Percentiles rank a stretch among this genome's conserved stretches.
phyloP scores from a whole-genome alignment of 2,329 filamentous ascomycete species.

The Talaromyces sp. region DNA sequence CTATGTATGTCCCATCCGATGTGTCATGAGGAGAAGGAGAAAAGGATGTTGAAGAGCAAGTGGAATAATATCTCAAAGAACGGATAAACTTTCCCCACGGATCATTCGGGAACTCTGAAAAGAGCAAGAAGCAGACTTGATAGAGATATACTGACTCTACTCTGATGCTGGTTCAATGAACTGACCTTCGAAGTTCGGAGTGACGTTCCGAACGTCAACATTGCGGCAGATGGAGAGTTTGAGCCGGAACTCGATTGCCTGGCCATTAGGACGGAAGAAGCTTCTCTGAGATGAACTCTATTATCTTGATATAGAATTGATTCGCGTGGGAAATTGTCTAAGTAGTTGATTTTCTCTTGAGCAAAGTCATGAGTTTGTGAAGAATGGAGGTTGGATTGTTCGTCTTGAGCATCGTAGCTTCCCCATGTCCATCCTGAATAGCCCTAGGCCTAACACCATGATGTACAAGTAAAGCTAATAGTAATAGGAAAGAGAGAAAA shows the following conservation, averaged over 20 bases:
- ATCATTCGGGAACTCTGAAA: constrained; percentile 10
- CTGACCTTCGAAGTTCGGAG: not conserved
- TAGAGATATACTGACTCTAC: not conserved
- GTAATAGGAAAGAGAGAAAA: not conserved
- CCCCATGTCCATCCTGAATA: not conserved
- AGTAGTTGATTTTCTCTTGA: too few species aligned
- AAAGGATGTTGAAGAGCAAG: not conserved
- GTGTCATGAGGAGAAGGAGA: not conserved
- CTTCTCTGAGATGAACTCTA: not conserved
- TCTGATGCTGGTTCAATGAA: not conserved
- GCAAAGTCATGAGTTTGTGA: too few species aligned
- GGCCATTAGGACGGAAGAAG: not conserved
- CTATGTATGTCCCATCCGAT: not conserved
- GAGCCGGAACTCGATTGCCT: constrained; percentile 15
- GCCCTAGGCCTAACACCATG: not conserved
- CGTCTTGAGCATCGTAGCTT: not conserved
- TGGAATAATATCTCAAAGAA: not conserved
- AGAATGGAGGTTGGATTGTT: not conserved
- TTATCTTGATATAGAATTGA: not conserved
- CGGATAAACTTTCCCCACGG: constrained; percentile 7
- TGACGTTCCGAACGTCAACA: constrained; percentile 16
- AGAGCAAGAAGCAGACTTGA: not conserved
- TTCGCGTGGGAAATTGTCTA: too few species aligned
- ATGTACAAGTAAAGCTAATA: too few species aligned
- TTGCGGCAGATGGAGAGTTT: constrained; percentile 7